Base-by-base conservation (phyloP, 495 filamentous ascomycete genomes). In the Talaromyces thailandensis region DNA sequence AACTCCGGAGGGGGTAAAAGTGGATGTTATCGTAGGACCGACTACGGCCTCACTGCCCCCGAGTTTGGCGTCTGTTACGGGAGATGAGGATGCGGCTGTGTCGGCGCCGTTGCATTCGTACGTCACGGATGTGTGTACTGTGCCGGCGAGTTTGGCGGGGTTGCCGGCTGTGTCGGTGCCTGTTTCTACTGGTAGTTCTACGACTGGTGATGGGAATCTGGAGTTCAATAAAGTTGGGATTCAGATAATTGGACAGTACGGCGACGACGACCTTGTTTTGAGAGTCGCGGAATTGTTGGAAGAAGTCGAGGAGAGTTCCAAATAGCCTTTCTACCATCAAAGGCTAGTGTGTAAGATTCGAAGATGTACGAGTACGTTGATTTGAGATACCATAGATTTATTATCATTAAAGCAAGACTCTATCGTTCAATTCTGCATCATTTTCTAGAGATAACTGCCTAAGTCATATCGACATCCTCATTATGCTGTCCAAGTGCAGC, bases 121-220 rank as follows among this genome's bases (percentile, higher is more conserved):
- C 68, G 87, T 89, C 73, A 96, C 91, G 66, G 94, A 99, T 76
- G 90, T 96, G 14, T 90, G 97, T 71, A 98, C 94, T 0, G 94
- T 98, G 7, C 94, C 94, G 14, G 92, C 95, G 23, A 96, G 90
- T 68, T 73, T 99, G 63, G 95, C 94, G 6, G 95, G 94, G 3
- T 76, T 99, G 35, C 94, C 94, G 11, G 90, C 93, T 18, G 82
- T 96, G 48, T 96, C 90, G 65, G 77, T 98, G 11, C 95, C 94
- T 4, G 82, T 93, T 21, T 71, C 71, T 1, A 63, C 70, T 14
- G 21, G 62, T 40, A 58, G 60, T 35, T 35, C 31, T 35, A 35
- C 56, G 4, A 52, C 65, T 65, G 32, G 31, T 29, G 37, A 59
- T 25, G 16, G 14, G 3, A 3, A 31, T 14, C 68, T 72, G 4